phyloP scores from a whole-genome alignment of 2,329 filamentous ascomycete species.

The Botrytis porri region DNA sequence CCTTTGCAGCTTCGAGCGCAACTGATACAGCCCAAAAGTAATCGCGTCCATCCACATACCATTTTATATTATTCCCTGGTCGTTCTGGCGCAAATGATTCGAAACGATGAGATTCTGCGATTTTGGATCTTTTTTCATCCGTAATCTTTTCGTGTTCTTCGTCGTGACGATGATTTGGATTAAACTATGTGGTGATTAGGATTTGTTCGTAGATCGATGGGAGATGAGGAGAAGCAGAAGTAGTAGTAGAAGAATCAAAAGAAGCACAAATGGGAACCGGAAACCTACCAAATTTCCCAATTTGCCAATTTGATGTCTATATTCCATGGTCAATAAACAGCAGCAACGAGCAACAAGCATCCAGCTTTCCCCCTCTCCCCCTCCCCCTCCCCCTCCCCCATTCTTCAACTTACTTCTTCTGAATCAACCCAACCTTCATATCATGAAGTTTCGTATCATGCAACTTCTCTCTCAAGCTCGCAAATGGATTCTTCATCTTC shows the following conservation, averaged over 20 bases:
- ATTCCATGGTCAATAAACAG: constrained; percentile 1
- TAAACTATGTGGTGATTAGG: constrained; percentile 50
- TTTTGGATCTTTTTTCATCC: constrained; percentile 72
- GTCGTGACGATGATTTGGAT: constrained; percentile 86
- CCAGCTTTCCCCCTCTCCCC: not conserved
- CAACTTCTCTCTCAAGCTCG: constrained; percentile 50
- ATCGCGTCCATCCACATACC: constrained; percentile 94
- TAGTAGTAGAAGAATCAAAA: not conserved
- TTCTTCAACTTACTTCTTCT: constrained; percentile 53
- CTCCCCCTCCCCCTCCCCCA: too few species aligned
- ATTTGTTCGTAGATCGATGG: not conserved
- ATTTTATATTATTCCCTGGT: constrained; percentile 84
- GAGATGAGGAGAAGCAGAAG: not conserved
- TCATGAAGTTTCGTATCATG: constrained; percentile 54
- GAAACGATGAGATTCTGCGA: constrained; percentile 75
- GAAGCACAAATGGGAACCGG: not conserved
- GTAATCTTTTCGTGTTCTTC: constrained; percentile 85
- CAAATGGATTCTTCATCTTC: constrained; percentile 50
- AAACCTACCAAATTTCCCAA: constrained; percentile 55
- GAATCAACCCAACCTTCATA: constrained; percentile 53
- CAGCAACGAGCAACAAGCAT: not conserved
- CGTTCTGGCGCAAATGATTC: constrained; percentile 87
- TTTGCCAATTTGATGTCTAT: constrained; percentile 60
- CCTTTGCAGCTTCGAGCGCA: constrained; percentile 83
- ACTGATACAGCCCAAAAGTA: constrained; percentile 94